Conservation (phyloP, 1,284 basidiomycete species). For the Heterobasidion irregulare region DNA sequence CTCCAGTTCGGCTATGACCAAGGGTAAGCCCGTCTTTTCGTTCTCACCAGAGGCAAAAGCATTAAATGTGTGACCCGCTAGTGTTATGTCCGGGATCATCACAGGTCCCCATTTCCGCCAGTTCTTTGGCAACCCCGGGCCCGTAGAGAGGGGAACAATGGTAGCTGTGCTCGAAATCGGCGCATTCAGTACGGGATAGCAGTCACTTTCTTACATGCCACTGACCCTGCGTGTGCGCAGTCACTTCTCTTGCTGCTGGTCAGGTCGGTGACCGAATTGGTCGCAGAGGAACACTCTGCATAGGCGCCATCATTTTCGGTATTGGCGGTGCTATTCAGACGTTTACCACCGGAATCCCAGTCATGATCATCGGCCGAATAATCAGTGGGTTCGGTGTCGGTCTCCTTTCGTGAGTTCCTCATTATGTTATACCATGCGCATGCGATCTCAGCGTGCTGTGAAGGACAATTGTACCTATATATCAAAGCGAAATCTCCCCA, state of each 20-base stretch:
- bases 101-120: slow-evolving; percentile 87
- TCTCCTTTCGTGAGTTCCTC: slow-evolving; percentile 66
- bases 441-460: neutral
- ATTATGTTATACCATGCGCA: neutral
- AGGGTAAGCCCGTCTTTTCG: slow-evolving; percentile 44
- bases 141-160: slow-evolving; percentile 74
- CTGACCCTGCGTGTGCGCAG: slow-evolving; percentile 27
- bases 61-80: slow-evolving; percentile 22
- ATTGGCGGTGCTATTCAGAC: slow-evolving; percentile 89
- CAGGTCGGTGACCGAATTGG: slow-evolving; percentile 84
- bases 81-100: slow-evolving; percentile 89
- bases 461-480: slow-evolving; percentile 95
- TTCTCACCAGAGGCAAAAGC: neutral
- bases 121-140: slow-evolving; percentile 74
- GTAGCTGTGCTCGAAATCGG: slow-evolving; percentile 91
- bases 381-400: slow-evolving; percentile 93
- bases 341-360: slow-evolving; percentile 73
- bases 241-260: slow-evolving; percentile 87
- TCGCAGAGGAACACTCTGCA: slow-evolving; percentile 80
- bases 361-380: slow-evolving; percentile 86
- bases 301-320: slow-evolving; percentile 84
- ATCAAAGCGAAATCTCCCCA: slow-evolving; percentile 95
- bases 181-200: slow-evolving; percentile 61
- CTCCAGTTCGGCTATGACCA: slow-evolving; percentile 87
- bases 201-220: neutral